phyloP scores from a whole-genome alignment of 2,329 filamentous ascomycete genomes.

The Stenocarpella maydis region DNA sequence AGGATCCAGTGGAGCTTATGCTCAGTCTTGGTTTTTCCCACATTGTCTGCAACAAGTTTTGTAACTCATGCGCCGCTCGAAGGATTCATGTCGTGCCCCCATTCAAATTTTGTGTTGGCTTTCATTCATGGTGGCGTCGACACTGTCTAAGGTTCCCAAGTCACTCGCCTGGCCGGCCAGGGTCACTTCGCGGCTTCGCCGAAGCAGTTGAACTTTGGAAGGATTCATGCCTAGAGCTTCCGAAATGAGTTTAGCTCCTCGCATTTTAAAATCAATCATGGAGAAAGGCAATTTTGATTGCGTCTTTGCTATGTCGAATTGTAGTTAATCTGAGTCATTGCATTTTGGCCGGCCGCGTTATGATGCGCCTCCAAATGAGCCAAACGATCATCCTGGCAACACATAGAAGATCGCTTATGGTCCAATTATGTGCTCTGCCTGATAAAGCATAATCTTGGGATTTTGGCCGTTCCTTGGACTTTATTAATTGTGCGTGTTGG shows the following conservation, averaged over 20 bases:
- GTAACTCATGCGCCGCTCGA: not conserved
- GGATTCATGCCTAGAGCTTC: not conserved
- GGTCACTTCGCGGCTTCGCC: not conserved
- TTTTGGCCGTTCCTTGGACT: not conserved
- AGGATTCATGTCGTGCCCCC: not conserved
- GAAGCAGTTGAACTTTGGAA: not conserved
- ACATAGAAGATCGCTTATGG: not conserved
- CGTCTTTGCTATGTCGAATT: not conserved
- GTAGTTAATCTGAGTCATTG: not conserved
- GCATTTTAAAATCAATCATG: not conserved
- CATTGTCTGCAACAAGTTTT: not conserved
- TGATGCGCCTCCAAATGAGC: not conserved
- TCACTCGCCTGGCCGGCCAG: not conserved
- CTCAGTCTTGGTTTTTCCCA: not conserved
- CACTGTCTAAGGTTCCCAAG: not conserved
- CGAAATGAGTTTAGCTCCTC: not conserved
- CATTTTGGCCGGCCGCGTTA: not conserved
- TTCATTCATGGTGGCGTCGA: not conserved
- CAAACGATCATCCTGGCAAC: too few relatives aligned
- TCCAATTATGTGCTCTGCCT: too few relatives aligned
- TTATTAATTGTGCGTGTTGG: not conserved
- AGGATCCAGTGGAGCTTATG: not conserved
- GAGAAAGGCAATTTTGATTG: not conserved
- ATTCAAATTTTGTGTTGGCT: not conserved
- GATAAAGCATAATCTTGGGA: too few relatives aligned